Conservation (phyloP, 306 rosid genomes). For the Prunus dulcis region DNA sequence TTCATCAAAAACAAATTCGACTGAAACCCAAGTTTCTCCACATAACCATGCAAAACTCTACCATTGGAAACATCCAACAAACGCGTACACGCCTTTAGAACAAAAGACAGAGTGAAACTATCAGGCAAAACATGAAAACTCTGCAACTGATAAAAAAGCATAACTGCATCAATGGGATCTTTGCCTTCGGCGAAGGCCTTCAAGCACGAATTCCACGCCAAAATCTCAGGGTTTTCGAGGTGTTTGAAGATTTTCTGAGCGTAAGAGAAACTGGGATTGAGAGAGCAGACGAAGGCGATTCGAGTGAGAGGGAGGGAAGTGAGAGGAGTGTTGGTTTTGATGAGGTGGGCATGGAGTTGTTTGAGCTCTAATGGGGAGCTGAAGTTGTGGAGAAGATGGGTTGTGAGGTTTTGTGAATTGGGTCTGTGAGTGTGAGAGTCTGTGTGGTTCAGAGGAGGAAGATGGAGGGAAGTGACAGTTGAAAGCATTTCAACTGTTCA, state of each 20-base stretch:
- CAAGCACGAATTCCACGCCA: conserved; percentile 46
- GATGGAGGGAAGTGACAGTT: conserved; percentile 5
- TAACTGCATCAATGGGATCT: conserved; percentile 32
- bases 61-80: conserved; percentile 40
- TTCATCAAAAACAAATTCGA: conserved; percentile 41
- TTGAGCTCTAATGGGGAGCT: conserved; percentile 51
- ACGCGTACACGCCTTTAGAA: conserved; percentile 44
- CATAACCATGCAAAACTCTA: conserved; percentile 42
- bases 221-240: conserved; percentile 14
- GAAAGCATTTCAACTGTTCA: conserved; percentile 18
- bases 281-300: conserved; percentile 43
- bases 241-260: conserved; percentile 33
- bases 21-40: conserved; percentile 49
- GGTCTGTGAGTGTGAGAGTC: background rate
- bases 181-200: conserved; percentile 37
- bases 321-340: conserved; percentile 44
- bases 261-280: conserved; percentile 36
- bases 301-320: conserved; percentile 41
- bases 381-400: conserved; percentile 42
- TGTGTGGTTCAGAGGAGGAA: background rate
- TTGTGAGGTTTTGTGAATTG: conserved; percentile 2
- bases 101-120: conserved; percentile 41
- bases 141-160: conserved; percentile 36
- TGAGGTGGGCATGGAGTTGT: conserved; percentile 53
- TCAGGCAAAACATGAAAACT: conserved; percentile 34